These are phyloP conservation scores for Mucor plumbeus DNA, from an alignment of 371 early-diverging fungal species.

Conservation along the genomic window DNA sequence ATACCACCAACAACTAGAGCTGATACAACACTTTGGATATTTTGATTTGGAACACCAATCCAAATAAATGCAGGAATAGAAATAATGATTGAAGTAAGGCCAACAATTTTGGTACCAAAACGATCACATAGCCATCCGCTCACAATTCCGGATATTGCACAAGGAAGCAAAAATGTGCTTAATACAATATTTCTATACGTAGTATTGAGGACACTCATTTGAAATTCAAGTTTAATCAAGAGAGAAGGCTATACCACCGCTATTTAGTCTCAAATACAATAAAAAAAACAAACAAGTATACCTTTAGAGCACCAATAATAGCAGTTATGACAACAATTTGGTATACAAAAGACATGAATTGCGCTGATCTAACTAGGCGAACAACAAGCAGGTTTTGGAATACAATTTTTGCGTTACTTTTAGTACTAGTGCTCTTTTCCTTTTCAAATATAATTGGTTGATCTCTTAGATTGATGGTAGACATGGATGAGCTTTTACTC, in stretches of 20 bases:
- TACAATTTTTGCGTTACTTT: neutral
- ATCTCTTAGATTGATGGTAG: constrained; percentile 20
- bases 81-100: constrained; percentile 13
- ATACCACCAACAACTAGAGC: constrained; percentile 14
- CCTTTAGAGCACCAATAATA: constrained; percentile 16
- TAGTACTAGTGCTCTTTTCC: neutral
- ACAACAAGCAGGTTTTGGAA: neutral
- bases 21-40: constrained; percentile 17
- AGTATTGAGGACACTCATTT: neutral
- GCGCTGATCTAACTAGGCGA: neutral
- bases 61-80: constrained; percentile 24
- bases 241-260: neutral
- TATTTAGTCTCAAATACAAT: too few relatives aligned
- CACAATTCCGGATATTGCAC: neutral
- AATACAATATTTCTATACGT: neutral
- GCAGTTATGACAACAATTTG: neutral
- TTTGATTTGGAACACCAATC: constrained; percentile 23
- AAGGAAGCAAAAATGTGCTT: constrained; percentile 19
- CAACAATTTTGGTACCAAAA: constrained; percentile 22
- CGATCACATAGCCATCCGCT: constrained; percentile 16
- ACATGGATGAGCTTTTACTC: constrained; percentile 26
- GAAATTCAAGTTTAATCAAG: neutral
- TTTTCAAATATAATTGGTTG: constrained; percentile 19
- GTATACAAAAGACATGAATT: constrained; percentile 11
- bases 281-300: neutral